Evolutionary conservation across 306 rosid species (phyloP).

Genomic region (Quercus wislizeni): DNA sequence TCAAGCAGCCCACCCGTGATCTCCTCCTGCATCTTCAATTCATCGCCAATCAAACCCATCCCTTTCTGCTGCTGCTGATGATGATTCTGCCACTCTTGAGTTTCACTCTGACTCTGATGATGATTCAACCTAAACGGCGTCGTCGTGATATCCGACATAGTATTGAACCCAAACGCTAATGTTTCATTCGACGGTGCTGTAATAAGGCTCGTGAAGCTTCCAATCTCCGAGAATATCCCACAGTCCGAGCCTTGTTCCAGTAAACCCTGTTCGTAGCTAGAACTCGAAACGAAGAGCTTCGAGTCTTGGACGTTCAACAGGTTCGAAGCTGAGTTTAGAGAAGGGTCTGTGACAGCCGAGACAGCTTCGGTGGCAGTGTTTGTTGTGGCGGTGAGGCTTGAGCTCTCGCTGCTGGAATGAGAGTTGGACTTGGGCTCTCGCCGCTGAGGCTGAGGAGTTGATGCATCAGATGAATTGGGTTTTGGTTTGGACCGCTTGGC

Average conservation of each 20-base stretch:
- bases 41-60: constrained; percentile 20
- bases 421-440: constrained; percentile 42
- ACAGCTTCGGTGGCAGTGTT: constrained; percentile 39
- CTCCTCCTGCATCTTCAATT: constrained; percentile 55
- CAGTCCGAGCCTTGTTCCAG: constrained; percentile 40
- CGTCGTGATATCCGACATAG: constrained; percentile 35
- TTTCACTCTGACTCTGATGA: constrained; percentile 4
- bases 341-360: constrained; percentile 37
- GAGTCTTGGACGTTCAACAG: constrained; percentile 31
- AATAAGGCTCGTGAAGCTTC: constrained; percentile 63
- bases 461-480: constrained; percentile 15
- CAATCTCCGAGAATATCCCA: constrained; percentile 77
- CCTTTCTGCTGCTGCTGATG: constrained; percentile 21
- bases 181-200: constrained; percentile 47
- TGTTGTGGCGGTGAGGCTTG: constrained; percentile 64
- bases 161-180: constrained; percentile 50
- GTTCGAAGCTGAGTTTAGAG: constrained; percentile 31
- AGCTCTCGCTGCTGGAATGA: constrained; percentile 86
- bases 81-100: constrained; percentile 2
- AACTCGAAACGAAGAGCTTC: constrained; percentile 29
- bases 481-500: constrained; percentile 73
- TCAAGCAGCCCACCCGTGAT: constrained; percentile 40
- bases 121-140: constrained; percentile 49
- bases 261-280: constrained; percentile 26
- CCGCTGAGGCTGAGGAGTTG: constrained; percentile 1